Conservation (phyloP, 805 yeast genomes). For the Citeromyces matritensis region DNA sequence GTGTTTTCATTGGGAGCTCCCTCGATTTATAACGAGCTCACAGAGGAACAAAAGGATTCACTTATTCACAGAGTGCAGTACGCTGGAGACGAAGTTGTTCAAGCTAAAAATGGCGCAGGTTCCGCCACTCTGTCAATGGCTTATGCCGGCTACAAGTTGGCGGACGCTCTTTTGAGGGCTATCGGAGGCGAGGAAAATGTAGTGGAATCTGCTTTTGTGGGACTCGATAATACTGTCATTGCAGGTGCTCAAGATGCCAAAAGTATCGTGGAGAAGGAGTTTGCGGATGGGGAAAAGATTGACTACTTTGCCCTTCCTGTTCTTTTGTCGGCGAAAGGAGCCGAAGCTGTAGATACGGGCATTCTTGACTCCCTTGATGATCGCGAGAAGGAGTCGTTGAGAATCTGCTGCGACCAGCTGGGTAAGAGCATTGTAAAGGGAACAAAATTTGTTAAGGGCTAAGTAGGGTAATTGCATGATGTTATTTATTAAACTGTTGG, state of each 20-base stretch:
- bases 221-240: conserved; percentile 26
- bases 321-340: conserved; percentile 35
- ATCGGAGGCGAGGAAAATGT: conserved; percentile 39
- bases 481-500: background rate
- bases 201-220: conserved; percentile 52
- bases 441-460: conserved; percentile 23
- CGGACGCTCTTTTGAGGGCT: conserved; percentile 46
- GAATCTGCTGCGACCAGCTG: conserved; percentile 38
- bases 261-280: conserved; percentile 14
- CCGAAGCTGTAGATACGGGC: conserved; percentile 36
- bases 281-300: conserved; percentile 10
- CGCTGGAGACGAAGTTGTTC: conserved; percentile 92
- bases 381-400: conserved; percentile 39
- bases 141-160: conserved; percentile 74
- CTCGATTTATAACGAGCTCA: conserved; percentile 11
- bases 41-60: conserved; percentile 25
- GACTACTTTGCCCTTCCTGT: conserved; percentile 53
- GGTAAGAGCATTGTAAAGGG: conserved; percentile 46
- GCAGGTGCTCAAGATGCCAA: conserved; percentile 38
- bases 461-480: conserved; percentile 1
- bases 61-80: conserved; percentile 83
- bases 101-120: conserved; percentile 90
- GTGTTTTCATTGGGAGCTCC: conserved; percentile 35
- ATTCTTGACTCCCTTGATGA: conserved; percentile 31
- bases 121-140: conserved; percentile 92